These are phyloP conservation scores for Leccinum sublutescens DNA, from an alignment of 768 basidiomycete genomes.

Conservation along the genomic window DNA sequence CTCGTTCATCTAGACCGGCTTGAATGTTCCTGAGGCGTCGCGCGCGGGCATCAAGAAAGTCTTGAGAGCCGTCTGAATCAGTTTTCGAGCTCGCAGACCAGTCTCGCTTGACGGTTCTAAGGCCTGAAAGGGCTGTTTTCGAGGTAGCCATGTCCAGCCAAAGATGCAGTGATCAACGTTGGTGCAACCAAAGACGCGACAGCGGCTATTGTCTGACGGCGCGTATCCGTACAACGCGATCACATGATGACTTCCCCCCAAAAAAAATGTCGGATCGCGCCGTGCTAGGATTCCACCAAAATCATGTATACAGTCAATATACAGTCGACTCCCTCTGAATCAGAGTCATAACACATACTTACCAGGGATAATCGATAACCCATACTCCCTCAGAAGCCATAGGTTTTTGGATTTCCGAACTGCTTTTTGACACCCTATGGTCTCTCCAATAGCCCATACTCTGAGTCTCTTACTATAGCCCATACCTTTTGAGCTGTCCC, in stretches of 20 bases:
- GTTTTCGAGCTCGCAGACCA: conserved; percentile 51
- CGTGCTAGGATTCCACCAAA: too few species aligned
- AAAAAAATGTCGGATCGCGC: neutral
- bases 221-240: conserved; percentile 14
- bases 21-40: conserved; percentile 58
- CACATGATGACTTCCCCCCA: conserved; percentile 17
- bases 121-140: conserved; percentile 51
- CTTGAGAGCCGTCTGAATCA: conserved; percentile 20
- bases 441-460: too few species aligned
- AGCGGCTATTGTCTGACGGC: neutral
- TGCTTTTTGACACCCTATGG: too few species aligned
- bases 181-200: conserved; percentile 2
- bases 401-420: too few species aligned
- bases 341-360: too few species aligned
- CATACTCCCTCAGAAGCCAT: too few species aligned
- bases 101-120: conserved; percentile 59
- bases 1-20: conserved; percentile 50
- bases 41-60: conserved; percentile 24
- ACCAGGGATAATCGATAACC: too few species aligned
- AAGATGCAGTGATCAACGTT: neutral
- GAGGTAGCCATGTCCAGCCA: conserved; percentile 27
- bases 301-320: too few species aligned
- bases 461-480: too few species aligned
- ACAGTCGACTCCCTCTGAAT: too few species aligned
- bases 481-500: too few species aligned